Conservation (phyloP, 768 basidiomycete genomes). For the Serpula lacrymans region DNA sequence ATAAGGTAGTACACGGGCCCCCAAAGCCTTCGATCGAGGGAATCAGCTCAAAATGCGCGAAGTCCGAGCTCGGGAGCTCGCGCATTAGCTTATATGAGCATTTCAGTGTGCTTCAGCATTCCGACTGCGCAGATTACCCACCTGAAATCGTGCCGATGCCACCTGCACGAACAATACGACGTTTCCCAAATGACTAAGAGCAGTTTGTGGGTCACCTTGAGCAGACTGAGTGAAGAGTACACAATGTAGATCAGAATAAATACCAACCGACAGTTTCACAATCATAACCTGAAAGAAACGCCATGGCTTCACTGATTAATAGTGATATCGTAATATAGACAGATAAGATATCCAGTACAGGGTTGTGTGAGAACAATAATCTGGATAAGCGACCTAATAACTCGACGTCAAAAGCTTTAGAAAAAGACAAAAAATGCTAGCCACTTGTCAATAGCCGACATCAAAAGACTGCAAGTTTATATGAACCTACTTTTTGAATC, state of each 20-base stretch:
- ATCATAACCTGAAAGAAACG: conserved; percentile 68
- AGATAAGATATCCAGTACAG: conserved; percentile 63
- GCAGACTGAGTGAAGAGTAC: conserved; percentile 4
- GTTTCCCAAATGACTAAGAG: conserved; percentile 72
- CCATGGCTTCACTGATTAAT: conserved; percentile 59
- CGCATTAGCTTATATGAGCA: conserved; percentile 37
- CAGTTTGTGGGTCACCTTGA: conserved; percentile 80
- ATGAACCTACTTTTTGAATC: conserved; percentile 49
- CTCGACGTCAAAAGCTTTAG: conserved; percentile 59
- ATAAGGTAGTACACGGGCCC: too few species aligned
- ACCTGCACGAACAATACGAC: conserved; percentile 75
- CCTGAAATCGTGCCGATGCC: conserved; percentile 62
- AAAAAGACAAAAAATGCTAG: conserved; percentile 58
- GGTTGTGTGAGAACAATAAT: conserved; percentile 55
- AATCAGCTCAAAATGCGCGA: background rate
- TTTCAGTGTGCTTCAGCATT: conserved; percentile 43
- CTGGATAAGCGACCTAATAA: conserved; percentile 68
- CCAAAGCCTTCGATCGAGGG: too few species aligned
- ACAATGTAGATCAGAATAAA: conserved; percentile 2
- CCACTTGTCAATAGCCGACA: conserved; percentile 3
- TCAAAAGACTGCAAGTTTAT: background rate
- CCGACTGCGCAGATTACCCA: conserved; percentile 20
- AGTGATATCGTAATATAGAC: conserved; percentile 64
- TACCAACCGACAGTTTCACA: conserved; percentile 75
- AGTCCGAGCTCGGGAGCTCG: background rate